Base-by-base conservation (phyloP, 345 rosid species). In the Raphanus sativus region DNA sequence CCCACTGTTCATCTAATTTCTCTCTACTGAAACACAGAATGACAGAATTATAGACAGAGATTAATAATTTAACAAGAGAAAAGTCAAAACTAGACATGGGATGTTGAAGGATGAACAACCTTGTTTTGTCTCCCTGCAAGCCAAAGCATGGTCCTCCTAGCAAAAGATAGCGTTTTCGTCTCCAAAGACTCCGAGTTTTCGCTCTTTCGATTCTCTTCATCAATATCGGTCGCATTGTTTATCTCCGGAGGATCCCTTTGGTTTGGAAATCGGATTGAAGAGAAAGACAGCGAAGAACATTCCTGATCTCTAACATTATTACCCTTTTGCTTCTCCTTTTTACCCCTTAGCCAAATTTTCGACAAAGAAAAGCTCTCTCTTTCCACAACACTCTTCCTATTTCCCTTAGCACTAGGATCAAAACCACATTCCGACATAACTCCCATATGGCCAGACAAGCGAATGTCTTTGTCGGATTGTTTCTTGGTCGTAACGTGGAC, bases 351-450 rank as follows among this genome's bases (percentile, higher is more conserved):
- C 95, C 97, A 91, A 69, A 85, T 84, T 85, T 92, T 90, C 32
- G 95, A 93, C 65, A 93, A 88, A 58, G 97, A 93, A 77, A 89
- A 88, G 86, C 97, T 91, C 69, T 93, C 98, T 28, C 91, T 91
- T 84, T 84, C 90, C 76, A 83, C 89, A 64, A 85, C 77, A 59
- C 81, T 71, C 80, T 87, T 84, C 61, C 28, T 84, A 60, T 48
- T 79, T 83, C 78, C 70, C 72, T 68, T 79, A 62, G 16, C 69
- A 3, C 16, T 8, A 17, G 77, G 10, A 36, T 73, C 64, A 32
- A 50, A 72, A 11, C 68, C 52, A 26, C 75, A 50, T 50, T 79
- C 72, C 2, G 71, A 71, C 55, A 71, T 65, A 58, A 70, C 29
- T 2, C 42, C 8, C 32, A 34, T 70, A 2, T 70, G 60, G 4